phyloP scores from a whole-genome alignment of 2,329 filamentous ascomycete genomes.

The Penicillium sp. region DNA sequence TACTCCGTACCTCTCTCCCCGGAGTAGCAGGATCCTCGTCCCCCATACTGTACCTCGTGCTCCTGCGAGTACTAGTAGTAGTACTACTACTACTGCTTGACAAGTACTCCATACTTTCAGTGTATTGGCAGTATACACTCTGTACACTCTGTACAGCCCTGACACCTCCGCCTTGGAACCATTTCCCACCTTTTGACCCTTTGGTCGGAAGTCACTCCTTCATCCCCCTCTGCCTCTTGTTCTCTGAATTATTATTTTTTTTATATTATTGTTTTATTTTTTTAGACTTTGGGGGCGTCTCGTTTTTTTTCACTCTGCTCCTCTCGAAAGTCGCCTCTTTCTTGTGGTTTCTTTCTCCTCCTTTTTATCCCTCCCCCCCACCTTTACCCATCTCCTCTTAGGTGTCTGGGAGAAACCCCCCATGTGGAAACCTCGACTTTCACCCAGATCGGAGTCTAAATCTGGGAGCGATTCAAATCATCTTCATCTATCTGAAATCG shows the following conservation, averaged over 20 bases:
- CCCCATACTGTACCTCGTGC: neutral
- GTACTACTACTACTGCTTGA: neutral
- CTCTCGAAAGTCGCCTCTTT: constrained; percentile 12
- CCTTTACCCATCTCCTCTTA: constrained; percentile 22
- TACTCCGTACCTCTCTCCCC: constrained; percentile 12
- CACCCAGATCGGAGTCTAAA: constrained; percentile 48
- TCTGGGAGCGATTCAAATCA: constrained; percentile 45
- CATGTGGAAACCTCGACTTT: constrained; percentile 52
- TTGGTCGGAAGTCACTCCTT: neutral
- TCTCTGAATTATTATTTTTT: constrained; percentile 9
- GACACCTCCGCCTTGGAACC: neutral
- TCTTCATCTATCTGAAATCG: constrained; percentile 41
- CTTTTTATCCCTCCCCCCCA: constrained; percentile 16
- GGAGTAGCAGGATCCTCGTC: neutral
- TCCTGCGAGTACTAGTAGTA: neutral
- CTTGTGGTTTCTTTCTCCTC: constrained; percentile 7
- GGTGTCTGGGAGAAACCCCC: constrained; percentile 26
- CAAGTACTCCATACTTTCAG: neutral
- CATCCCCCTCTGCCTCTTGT: constrained; percentile 11
- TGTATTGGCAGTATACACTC: neutral
- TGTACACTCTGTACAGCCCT: neutral
- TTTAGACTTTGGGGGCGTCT: constrained; percentile 21
- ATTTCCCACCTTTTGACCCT: neutral
- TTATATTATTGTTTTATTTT: constrained; percentile 7
- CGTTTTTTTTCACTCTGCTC: constrained; percentile 4